These are phyloP conservation scores for Exophiala lecanii-corni DNA, from an alignment of 2,329 filamentous ascomycete genomes.

Conservation along the genomic window DNA sequence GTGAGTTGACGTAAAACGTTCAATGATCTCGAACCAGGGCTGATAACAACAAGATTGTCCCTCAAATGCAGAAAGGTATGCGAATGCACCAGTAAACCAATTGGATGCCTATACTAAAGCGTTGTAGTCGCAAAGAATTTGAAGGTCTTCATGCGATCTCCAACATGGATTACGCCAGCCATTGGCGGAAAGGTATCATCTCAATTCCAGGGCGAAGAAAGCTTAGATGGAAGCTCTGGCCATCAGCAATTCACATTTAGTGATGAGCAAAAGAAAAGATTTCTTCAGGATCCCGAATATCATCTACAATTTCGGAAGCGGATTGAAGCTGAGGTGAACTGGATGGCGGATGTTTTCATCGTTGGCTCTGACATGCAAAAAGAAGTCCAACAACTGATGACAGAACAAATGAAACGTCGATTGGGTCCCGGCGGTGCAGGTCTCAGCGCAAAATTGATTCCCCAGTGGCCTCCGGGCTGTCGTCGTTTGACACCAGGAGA, in stretches of 20 bases:
- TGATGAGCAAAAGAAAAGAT: background rate
- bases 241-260: conserved; percentile 1
- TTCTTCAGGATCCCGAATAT: conserved; percentile 2
- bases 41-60: conserved; percentile 32
- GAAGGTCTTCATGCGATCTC: conserved; percentile 28
- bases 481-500: conserved; percentile 18
- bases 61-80: conserved; percentile 29
- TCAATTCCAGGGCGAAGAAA: conserved; percentile 17
- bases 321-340: conserved; percentile 9
- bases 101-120: no score
- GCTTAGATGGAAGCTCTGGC: background rate
- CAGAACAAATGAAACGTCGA: conserved; percentile 19
- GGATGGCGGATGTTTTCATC: background rate
- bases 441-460: conserved; percentile 18
- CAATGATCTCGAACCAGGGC: conserved; percentile 30
- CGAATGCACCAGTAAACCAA: background rate
- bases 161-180: conserved; percentile 24
- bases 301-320: conserved; percentile 10
- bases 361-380: background rate
- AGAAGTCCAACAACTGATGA: background rate
- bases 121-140: conserved; percentile 29
- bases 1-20: conserved; percentile 33
- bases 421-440: background rate
- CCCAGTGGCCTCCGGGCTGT: conserved; percentile 35
- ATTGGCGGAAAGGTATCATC: conserved; percentile 13